These are phyloP conservation scores for Phoenix dactylifera DNA, from an alignment of 176 grass and related monocot species.

Conservation along the genomic window DNA sequence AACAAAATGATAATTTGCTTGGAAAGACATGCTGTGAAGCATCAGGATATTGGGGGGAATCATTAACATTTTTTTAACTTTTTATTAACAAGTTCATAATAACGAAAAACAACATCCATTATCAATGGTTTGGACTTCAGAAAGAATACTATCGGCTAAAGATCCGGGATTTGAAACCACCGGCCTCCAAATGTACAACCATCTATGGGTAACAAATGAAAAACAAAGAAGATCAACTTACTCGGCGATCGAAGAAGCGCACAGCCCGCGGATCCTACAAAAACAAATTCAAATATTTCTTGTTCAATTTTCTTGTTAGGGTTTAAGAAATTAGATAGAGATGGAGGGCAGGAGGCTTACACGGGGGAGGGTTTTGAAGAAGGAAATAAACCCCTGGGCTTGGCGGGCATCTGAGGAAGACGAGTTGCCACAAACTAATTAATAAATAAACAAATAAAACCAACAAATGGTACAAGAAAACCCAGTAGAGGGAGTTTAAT, in stretches of 20 bases:
- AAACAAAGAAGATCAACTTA: conserved; percentile 18
- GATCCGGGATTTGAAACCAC: too few relatives aligned
- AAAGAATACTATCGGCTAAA: too few relatives aligned
- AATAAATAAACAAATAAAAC: background rate
- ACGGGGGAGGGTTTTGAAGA: conserved; percentile 72
- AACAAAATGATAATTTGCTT: too few relatives aligned
- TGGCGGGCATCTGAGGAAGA: conserved; percentile 61
- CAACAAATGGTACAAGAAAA: background rate
- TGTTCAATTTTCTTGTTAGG: background rate
- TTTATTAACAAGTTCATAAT: too few relatives aligned
- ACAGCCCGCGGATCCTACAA: conserved; percentile 61
- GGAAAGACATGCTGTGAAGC: too few relatives aligned
- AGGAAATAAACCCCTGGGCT: conserved; percentile 91
- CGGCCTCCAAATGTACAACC: too few relatives aligned
- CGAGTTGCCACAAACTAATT: background rate
- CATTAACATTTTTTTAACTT: too few relatives aligned
- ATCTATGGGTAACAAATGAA: too few relatives aligned
- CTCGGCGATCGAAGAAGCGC: conserved; percentile 79
- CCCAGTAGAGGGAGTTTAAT: too few relatives aligned
- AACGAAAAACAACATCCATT: too few relatives aligned
- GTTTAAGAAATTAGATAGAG: background rate
- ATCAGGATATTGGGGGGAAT: too few relatives aligned
- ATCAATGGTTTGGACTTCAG: too few relatives aligned
- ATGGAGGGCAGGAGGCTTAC: conserved; percentile 21
- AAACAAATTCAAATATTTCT: background rate